A percentile compares a stretch with the other conserved stretches of the same genome.
phyloP scores from a whole-genome alignment of 352 stramenopile species.

The Globisporangium camurandrum region DNA sequence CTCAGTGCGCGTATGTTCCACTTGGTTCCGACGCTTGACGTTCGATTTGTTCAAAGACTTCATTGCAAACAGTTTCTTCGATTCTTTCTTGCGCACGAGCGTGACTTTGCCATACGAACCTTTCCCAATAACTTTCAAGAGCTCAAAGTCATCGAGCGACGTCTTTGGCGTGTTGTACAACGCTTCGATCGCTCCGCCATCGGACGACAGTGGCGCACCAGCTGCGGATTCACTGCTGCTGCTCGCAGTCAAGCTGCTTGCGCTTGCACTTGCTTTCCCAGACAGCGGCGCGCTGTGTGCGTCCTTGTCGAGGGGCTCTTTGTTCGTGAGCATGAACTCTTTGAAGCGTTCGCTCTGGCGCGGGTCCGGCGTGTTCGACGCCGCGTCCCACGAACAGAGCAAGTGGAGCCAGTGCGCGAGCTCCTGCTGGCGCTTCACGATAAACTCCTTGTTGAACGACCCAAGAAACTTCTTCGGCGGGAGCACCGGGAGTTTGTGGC shows the following conservation, averaged over 20 bases:
- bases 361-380: slow-evolving; percentile 52
- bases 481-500: slow-evolving; percentile 69
- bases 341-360: slow-evolving; percentile 66
- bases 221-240: background rate
- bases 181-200: slow-evolving; percentile 29
- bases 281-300: slow-evolving; percentile 20
- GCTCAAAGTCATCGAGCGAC: slow-evolving; percentile 88
- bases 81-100: slow-evolving; percentile 80
- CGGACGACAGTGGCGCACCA: slow-evolving; percentile 11
- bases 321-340: slow-evolving; percentile 77
- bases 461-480: slow-evolving; percentile 87
- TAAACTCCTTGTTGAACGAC: slow-evolving; percentile 87
- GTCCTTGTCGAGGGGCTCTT: slow-evolving; percentile 67
- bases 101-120: slow-evolving; percentile 90
- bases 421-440: slow-evolving; percentile 85
- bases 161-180: slow-evolving; percentile 87
- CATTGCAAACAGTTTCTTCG: slow-evolving; percentile 74
- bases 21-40: slow-evolving; percentile 81
- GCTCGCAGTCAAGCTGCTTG: background rate
- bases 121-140: slow-evolving; percentile 90
- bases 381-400: slow-evolving; percentile 64
- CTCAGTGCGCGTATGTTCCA: slow-evolving; percentile 80
- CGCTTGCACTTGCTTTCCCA: too few species aligned
- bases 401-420: slow-evolving; percentile 82
- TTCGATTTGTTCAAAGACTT: slow-evolving; percentile 89